A percentile compares a stretch with the other conserved stretches of the same genome.
Evolutionary conservation across 805 yeast species (phyloP).

Genomic region (Ogataea chonburiensis): DNA sequence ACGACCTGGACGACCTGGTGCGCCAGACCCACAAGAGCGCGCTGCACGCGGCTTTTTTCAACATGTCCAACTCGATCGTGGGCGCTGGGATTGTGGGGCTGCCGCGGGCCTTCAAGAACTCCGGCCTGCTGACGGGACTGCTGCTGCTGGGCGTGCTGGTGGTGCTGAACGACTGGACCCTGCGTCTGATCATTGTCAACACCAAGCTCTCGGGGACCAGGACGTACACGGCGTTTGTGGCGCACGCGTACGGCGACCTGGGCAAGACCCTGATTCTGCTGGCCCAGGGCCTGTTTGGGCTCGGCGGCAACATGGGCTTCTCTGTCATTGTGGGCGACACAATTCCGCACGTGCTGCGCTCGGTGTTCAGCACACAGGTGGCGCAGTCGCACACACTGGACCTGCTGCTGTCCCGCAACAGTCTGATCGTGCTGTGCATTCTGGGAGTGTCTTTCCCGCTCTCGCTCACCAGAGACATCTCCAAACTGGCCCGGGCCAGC

Average conservation of each 20-base stretch:
- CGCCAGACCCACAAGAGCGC: slow-evolving; percentile 43
- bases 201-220: slow-evolving; percentile 72
- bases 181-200: slow-evolving; percentile 74
- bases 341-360: slow-evolving; percentile 80
- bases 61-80: slow-evolving; percentile 91
- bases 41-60: slow-evolving; percentile 89
- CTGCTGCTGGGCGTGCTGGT: slow-evolving; percentile 60
- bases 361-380: slow-evolving; percentile 52
- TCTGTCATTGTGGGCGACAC: slow-evolving; percentile 95
- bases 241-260: slow-evolving; percentile 67
- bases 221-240: slow-evolving; percentile 84
- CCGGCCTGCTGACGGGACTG: slow-evolving; percentile 76
- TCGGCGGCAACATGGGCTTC: slow-evolving; percentile 93
- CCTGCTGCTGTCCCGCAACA: slow-evolving; percentile 62
- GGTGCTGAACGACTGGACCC: slow-evolving; percentile 83
- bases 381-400: slow-evolving; percentile 40
- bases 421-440: slow-evolving; percentile 70
- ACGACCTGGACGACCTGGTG: slow-evolving; percentile 7
- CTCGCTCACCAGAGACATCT: slow-evolving; percentile 75
- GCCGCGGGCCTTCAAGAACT: slow-evolving; percentile 80
- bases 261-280: slow-evolving; percentile 69
- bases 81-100: slow-evolving; percentile 97
- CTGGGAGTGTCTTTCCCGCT: slow-evolving; percentile 77
- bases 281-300: slow-evolving; percentile 85
- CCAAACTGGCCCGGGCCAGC: slow-evolving; percentile 81